These are phyloP conservation scores for Cyberlindnera veronae DNA, from an alignment of 805 yeast species.

Conservation along the genomic window DNA sequence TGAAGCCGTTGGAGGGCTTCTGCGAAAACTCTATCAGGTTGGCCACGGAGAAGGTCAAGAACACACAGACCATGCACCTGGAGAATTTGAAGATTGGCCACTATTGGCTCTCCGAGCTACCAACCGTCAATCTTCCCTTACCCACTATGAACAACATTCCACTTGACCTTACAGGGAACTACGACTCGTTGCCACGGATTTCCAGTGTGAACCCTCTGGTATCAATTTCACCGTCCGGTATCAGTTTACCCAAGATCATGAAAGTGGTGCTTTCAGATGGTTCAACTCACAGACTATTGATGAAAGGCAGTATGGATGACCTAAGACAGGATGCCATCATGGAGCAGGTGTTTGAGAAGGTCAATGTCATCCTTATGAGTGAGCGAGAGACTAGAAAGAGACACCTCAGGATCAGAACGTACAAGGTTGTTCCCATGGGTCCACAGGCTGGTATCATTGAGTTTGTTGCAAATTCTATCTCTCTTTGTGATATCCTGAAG, in stretches of 20 bases:
- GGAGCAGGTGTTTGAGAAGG: conserved; percentile 94
- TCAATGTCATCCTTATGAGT: conserved; percentile 57
- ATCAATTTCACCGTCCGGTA: conserved; percentile 71
- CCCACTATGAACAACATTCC: conserved; percentile 57
- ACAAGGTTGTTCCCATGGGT: conserved; percentile 87
- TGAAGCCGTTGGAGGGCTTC: conserved; percentile 46
- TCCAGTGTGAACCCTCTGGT: conserved; percentile 42
- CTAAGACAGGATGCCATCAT: conserved; percentile 93
- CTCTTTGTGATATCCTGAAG: conserved; percentile 64
- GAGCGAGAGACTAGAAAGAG: conserved; percentile 57
- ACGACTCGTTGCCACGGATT: conserved; percentile 47
- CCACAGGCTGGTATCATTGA: conserved; percentile 86
- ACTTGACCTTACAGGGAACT: conserved; percentile 39
- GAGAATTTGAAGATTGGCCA: conserved; percentile 38
- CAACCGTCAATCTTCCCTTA: conserved; percentile 50
- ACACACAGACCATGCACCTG: conserved; percentile 23
- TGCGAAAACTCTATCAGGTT: conserved; percentile 49
- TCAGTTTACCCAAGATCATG: conserved; percentile 83
- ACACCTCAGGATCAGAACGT: conserved; percentile 68
- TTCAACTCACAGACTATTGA: conserved; percentile 47
- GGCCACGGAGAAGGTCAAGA: conserved; percentile 43
- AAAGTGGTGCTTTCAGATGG: conserved; percentile 59
- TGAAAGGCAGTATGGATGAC: conserved; percentile 90
- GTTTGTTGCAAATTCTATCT: conserved; percentile 73
- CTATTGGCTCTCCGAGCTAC: conserved; percentile 58